phyloP scores from a whole-genome alignment of 2,329 filamentous ascomycete species.

The Epichloe elymi region DNA sequence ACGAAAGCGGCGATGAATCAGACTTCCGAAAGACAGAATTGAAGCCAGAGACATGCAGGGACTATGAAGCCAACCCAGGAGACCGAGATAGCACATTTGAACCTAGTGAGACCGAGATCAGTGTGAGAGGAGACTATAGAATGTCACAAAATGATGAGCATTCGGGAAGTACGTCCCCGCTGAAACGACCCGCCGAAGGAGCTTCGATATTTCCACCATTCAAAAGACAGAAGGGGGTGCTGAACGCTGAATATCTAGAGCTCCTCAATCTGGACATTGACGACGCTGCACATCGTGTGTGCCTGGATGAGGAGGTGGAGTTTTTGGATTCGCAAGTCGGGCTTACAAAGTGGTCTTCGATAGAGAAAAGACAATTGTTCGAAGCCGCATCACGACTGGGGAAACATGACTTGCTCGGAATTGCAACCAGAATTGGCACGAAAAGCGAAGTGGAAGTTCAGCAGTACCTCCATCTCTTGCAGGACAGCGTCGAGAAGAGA shows the following conservation, averaged over 20 bases:
- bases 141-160: background rate
- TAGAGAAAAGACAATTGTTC: conserved; percentile 63
- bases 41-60: background rate
- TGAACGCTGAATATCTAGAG: conserved; percentile 35
- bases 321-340: conserved; percentile 48
- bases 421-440: conserved; percentile 49
- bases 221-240: conserved; percentile 30
- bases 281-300: conserved; percentile 31
- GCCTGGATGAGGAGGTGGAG: conserved; percentile 17
- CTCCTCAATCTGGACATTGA: conserved; percentile 45
- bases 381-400: conserved; percentile 51
- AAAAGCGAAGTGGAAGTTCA: conserved; percentile 66
- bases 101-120: conserved; percentile 2
- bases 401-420: conserved; percentile 43
- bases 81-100: conserved; percentile 1
- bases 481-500: conserved; percentile 31
- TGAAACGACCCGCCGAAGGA: conserved; percentile 19
- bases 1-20: background rate
- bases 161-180: conserved; percentile 8
- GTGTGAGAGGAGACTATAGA: background rate
- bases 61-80: background rate
- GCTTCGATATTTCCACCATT: conserved; percentile 19
- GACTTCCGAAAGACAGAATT: background rate
- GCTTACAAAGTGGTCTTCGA: conserved; percentile 51
- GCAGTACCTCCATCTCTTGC: conserved; percentile 53